Evolutionary conservation across 495 filamentous ascomycete genomes (phyloP), one percentile per base, ranked within the genome.

Genomic region (Neohortaea acidophila): DNA sequence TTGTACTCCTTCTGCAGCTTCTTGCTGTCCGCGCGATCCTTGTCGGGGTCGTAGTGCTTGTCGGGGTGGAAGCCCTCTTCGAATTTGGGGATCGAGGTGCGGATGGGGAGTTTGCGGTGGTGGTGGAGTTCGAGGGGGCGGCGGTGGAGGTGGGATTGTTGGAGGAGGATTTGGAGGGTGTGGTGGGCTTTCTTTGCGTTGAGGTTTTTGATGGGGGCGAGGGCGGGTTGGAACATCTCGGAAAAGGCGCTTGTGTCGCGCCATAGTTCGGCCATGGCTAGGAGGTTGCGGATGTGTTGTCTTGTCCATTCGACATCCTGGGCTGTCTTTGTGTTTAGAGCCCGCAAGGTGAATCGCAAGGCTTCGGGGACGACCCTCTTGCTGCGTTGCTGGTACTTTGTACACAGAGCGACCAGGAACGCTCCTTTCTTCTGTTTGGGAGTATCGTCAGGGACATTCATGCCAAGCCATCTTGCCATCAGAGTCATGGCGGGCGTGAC

Each of bases 1-100:
- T 93, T 94, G 70, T 83, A 75, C 63, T 99, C 87, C 32, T 76
- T 75, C 60, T 72, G 75, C 51, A 99, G 67, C 51, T 82, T 84
- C 47, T 72, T 73, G 32, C 73, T 47, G 44, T 91, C 84, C n/a
- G 77, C 70, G 19, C 89, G 80, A 53, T 89, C 85, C 36, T 73
- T 72, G 57, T 96, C 76, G 1, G 84, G 83, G 51, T 99, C 89
- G 68, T 96, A 94, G 67, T 92, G 87, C 59, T 81, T 85, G 65
- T 82, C 71, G 10, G 85, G 89, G 57, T 86, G 84, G 73, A 84
- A 99, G 46, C 72, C 64, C 57, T 93, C 85, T 63, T 99, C 91
- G 65, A 96, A 99, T 62, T 93, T 94, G 49, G 89, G 89, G 18
- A 94, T 77, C 31, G 76, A 75, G 7, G 75, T 73, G 51, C 84